Evolutionary conservation across 352 stramenopile species (phyloP).

Genomic region (Phytophthora europaea): DNA sequence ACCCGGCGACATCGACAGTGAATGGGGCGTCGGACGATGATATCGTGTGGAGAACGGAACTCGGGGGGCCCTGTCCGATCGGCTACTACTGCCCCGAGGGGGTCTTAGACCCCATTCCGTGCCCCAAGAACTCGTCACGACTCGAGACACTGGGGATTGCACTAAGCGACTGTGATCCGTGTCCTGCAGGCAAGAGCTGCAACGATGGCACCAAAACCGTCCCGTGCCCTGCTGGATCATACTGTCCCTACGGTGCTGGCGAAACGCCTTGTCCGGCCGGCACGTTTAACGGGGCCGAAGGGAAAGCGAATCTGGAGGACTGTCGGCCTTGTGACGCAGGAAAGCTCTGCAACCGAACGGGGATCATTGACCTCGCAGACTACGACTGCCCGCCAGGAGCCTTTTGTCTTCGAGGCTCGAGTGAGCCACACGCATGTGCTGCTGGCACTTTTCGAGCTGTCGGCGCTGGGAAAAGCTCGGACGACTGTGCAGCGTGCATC

Average conservation of each 20-base stretch:
- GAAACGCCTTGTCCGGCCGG: conserved; percentile 61
- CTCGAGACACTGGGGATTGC: conserved; percentile 60
- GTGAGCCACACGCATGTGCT: conserved; percentile 48
- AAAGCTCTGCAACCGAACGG: conserved; percentile 81
- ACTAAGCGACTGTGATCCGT: conserved; percentile 76
- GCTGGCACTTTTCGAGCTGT: conserved; percentile 52
- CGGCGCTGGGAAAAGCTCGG: conserved; percentile 43
- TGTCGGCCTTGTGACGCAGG: conserved; percentile 70
- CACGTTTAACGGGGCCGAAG: conserved; percentile 65
- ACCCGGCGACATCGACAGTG: conserved; percentile 38
- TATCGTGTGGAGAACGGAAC: conserved; percentile 48
- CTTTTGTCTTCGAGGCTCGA: conserved; percentile 73
- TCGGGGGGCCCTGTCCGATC: conserved; percentile 74
- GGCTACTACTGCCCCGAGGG: conserved; percentile 85
- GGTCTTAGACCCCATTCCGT: conserved; percentile 75
- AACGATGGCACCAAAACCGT: conserved; percentile 71
- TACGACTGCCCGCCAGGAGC: conserved; percentile 79
- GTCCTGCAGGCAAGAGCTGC: conserved; percentile 91
- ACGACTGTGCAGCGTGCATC: conserved; percentile 62
- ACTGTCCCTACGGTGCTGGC: conserved; percentile 58
- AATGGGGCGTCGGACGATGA: conserved; percentile 10
- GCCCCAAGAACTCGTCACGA: conserved; percentile 63
- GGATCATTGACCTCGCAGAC: conserved; percentile 57
- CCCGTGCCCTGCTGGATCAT: conserved; percentile 70
- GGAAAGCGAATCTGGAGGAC: conserved; percentile 55